Base-by-base conservation (phyloP, 441 rosid genomes). In the Bocquillonia castaneifolia region DNA sequence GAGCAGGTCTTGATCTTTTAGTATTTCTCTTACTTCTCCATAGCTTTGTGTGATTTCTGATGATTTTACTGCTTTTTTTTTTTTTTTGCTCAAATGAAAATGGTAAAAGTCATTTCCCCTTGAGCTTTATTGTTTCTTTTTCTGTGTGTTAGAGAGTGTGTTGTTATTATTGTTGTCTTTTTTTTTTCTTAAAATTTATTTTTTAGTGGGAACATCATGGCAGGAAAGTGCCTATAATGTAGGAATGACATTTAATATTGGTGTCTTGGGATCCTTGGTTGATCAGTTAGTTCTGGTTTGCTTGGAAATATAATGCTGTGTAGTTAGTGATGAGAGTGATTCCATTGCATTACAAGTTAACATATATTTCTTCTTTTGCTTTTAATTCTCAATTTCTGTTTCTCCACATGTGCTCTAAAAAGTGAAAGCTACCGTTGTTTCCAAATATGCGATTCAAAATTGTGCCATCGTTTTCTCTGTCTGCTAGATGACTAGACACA, bases 1-100 rank as follows among this genome's bases (percentile, higher is more conserved):
- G 92, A 92, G 80, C 96, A 92, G 98, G 98, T 92, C 72, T 54
- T 61, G 20, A 47, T 56, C 68, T 70, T 73, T 78, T n/a, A 45
- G 53, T 68, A 26, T 63, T 54, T n/a, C 26, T 12, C 56, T 37
- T 66, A 63, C 72, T 73, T 72, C 69, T 10, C 22, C 51, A 14
- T 66, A 23, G 48, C 66, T 34, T 54, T 56, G 34, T 59, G 52
- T 68, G 55, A 63, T 68, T 47, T 69, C 3, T 61, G 50, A 47
- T 34, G 52, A 40, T 58, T 18, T 57, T 39, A 53, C 48, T 74
- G 63, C 53, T 59, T 29, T 57, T 14, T 5, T 68, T 53, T 26
- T 37, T 37, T 58, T 1, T 65, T 3, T 34, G 36, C 47, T 36
- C 10, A 36, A 2, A 42, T 42, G 20, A 39, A 17, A 23, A 17